These are phyloP conservation scores for Skeletonema costatum DNA, from an alignment of 108 stramenopile genomes.

Conservation along the genomic window DNA sequence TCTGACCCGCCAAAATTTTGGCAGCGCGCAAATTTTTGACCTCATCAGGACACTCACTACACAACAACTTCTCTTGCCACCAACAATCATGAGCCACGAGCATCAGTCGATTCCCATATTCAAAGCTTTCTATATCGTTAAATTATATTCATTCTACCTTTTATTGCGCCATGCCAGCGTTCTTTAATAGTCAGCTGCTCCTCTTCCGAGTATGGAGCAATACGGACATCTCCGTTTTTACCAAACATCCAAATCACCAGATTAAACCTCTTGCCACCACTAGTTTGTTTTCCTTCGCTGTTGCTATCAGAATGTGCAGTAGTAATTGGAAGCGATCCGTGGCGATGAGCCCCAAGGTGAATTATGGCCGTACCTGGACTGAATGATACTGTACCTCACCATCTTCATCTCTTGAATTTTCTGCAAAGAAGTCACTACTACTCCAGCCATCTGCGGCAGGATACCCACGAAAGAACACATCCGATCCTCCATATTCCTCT, in stretches of 20 bases:
- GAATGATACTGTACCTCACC: slow-evolving; percentile 22
- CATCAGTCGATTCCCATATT: too few species aligned
- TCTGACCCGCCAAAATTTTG: too few species aligned
- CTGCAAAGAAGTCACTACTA: background rate
- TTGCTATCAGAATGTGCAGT: background rate
- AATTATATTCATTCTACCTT: background rate
- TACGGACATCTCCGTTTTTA: slow-evolving; percentile 38
- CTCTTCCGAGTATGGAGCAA: slow-evolving; percentile 35
- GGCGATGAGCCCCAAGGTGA: slow-evolving; percentile 52
- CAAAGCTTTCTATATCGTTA: too few species aligned
- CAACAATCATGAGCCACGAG: too few species aligned
- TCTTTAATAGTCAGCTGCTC: slow-evolving; percentile 33
- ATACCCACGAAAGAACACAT: slow-evolving; percentile 41
- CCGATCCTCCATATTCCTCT: slow-evolving; percentile 48
- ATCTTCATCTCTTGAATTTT: background rate
- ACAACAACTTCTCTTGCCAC: too few species aligned
- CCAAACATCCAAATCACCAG: slow-evolving; percentile 67
- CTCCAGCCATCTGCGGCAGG: slow-evolving; percentile 14
- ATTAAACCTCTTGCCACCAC: slow-evolving; percentile 45
- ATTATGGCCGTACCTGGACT: slow-evolving; percentile 64
- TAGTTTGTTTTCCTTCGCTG: background rate
- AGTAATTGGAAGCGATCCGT: slow-evolving; percentile 51
- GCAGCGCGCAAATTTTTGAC: too few species aligned
- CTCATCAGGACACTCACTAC: too few species aligned
- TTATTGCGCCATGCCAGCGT: slow-evolving; percentile 25